phyloP scores from a whole-genome alignment of 2,329 filamentous ascomycete species.

The Fusarium nurragi region DNA sequence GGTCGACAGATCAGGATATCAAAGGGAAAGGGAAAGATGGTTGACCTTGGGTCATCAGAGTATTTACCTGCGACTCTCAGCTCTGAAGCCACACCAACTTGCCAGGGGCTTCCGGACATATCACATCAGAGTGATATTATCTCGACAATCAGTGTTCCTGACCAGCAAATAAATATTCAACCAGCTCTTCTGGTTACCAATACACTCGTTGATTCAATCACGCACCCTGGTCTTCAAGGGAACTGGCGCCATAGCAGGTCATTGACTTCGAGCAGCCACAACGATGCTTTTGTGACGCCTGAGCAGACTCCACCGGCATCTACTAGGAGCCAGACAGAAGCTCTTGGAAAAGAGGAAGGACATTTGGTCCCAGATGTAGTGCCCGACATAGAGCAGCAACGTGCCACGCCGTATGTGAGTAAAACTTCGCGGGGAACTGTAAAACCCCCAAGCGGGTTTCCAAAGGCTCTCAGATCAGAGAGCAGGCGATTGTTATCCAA shows the following conservation, averaged over 20 bases:
- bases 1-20: constrained; percentile 16
- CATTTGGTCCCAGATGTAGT: neutral
- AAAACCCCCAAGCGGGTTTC: neutral
- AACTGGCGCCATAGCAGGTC: constrained; percentile 4
- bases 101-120: neutral
- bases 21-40: constrained; percentile 38
- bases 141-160: neutral
- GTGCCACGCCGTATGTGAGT: neutral
- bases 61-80: neutral
- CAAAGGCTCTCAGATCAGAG: constrained; percentile 8
- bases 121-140: constrained; percentile 14
- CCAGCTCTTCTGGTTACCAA: neutral
- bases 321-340: constrained; percentile 7
- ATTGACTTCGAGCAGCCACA: constrained; percentile 4
- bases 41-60: constrained; percentile 10
- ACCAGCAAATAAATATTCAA: neutral
- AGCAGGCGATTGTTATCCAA: constrained; percentile 8
- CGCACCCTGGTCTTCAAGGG: neutral
- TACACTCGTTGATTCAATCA: neutral
- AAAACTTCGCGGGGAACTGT: neutral
- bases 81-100: neutral
- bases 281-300: constrained; percentile 23
- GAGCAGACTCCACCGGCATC: constrained; percentile 7
- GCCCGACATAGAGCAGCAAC: neutral
- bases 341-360: neutral